These are phyloP conservation scores for Chloris gayana DNA, from an alignment of 176 grass and related monocot genomes.

Conservation along the genomic window DNA sequence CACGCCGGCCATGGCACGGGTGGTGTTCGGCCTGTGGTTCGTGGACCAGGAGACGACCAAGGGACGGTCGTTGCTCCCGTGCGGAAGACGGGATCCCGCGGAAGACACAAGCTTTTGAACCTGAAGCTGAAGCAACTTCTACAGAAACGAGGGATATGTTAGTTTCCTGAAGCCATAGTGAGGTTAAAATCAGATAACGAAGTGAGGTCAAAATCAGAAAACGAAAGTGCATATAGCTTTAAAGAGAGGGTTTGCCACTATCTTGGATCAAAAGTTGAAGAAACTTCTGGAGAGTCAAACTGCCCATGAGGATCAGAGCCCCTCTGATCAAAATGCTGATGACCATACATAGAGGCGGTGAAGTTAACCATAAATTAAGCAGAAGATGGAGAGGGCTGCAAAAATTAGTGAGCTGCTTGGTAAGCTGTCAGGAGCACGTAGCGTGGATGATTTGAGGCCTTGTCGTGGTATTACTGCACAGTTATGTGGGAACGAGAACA, in stretches of 20 bases:
- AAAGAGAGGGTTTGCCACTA: conserved; percentile 53
- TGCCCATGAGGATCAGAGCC: conserved; percentile 30
- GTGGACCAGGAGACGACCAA: too few species aligned
- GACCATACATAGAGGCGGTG: conserved; percentile 23
- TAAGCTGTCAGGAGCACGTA: conserved; percentile 61
- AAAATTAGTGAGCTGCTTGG: conserved; percentile 68
- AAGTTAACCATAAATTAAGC: conserved; percentile 40
- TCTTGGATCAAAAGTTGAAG: conserved; percentile 73
- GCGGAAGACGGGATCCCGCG: too few species aligned
- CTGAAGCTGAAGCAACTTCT: conserved; percentile 36
- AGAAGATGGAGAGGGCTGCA: conserved; percentile 51
- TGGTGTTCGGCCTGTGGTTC: too few species aligned
- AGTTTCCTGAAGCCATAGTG: conserved; percentile 66
- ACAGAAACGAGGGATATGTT: conserved; percentile 53
- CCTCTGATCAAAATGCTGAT: conserved; percentile 40
- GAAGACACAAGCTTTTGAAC: conserved; percentile 33
- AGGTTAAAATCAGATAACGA: conserved; percentile 69
- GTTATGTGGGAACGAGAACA: conserved; percentile 35
- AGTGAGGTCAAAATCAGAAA: too few species aligned
- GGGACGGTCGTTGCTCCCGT: too few species aligned
- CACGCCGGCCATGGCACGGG: too few species aligned
- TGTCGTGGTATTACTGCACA: conserved; percentile 46
- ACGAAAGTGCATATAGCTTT: conserved; percentile 50
- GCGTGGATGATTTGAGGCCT: conserved; percentile 66
- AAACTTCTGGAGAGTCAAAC: conserved; percentile 45